Evolutionary conservation across 1,284 basidiomycete species (phyloP), one percentile per base, ranked within the genome.

Genomic region (Rhodotorula sp.): DNA sequence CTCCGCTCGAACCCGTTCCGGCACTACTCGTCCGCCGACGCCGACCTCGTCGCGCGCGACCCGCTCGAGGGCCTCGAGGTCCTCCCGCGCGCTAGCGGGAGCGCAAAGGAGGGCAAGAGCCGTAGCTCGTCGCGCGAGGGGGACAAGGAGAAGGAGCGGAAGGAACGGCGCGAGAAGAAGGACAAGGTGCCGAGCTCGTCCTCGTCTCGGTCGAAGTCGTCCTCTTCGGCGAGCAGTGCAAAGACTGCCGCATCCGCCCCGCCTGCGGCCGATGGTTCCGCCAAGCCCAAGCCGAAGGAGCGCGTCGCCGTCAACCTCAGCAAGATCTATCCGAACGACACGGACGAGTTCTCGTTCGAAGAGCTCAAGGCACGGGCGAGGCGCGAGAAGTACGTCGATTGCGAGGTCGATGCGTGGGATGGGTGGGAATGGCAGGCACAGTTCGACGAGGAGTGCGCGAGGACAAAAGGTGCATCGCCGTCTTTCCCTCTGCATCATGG

Each of bases 1-100:
- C 83, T 88, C 34, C 86, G 86, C 59, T 81, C 83, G 25, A 84
- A 87, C 73, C 88, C 88, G 14, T 84, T 88, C 74, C 86, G 86
- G 76, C 85, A 87, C 76, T 83, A 85, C 73, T 72, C 78, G n/a
- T 19, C 59, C 7, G 75, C 80, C 16, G 73, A 74, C 44, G 69
- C 79, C 67, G 67, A 76, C 79, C 54, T 77, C 78, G 76, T 74
- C 77, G 80, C 73, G 7, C 52, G 71, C 17, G 64, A 72, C 78
- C 78, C 66, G 72, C 64, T 72, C 48, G 76, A 74, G 19, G 75
- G 68, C 27, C 41, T 81, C 67, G 58, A 70, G 56, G 12, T 77
- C 79, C 74, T 60, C 80, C 79, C 66, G 79, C 79, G 72, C 69
- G 74, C 42, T 68, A 53, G 65, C 77, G 48, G 70, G 60, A 70